Evolutionary conservation across 2,329 filamentous ascomycete species (phyloP).

Genomic region (Cladosporium austrohemisphaericum): DNA sequence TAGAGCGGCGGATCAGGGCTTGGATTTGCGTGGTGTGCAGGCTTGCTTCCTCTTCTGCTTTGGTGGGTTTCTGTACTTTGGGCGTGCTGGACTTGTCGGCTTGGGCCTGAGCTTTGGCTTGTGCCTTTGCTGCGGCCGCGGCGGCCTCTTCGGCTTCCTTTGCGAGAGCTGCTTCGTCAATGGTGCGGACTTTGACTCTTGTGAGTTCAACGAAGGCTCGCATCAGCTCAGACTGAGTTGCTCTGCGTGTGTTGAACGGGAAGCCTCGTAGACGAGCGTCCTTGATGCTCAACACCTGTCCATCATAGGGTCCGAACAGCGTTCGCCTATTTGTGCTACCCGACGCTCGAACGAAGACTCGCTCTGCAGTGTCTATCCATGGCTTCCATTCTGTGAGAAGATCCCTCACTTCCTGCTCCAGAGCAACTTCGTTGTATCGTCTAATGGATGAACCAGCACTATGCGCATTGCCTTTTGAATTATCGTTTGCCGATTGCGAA

Average conservation of each 20-base stretch:
- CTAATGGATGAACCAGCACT: constrained; percentile 87
- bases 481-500: constrained; percentile 88
- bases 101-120: constrained; percentile 28
- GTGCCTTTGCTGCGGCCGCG: constrained; percentile 43
- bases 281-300: constrained; percentile 73
- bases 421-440: constrained; percentile 88
- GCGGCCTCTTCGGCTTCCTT: constrained; percentile 43
- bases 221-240: constrained; percentile 93
- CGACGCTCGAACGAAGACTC: constrained; percentile 85
- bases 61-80: constrained; percentile 62
- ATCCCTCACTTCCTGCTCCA: constrained; percentile 81
- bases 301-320: constrained; percentile 87
- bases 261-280: constrained; percentile 81
- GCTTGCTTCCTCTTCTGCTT: constrained; percentile 77
- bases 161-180: constrained; percentile 63
- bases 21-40: constrained; percentile 88
- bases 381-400: constrained; percentile 80
- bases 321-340: constrained; percentile 82
- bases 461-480: constrained; percentile 88
- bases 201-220: constrained; percentile 92
- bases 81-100: constrained; percentile 47
- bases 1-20: constrained; percentile 81
- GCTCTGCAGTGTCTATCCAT: constrained; percentile 76
- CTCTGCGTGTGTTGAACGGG: constrained; percentile 85
- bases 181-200: constrained; percentile 75